Base-by-base conservation (phyloP, 192 early-diverging fungal genomes). In the Umbelopsis ramanniana region DNA sequence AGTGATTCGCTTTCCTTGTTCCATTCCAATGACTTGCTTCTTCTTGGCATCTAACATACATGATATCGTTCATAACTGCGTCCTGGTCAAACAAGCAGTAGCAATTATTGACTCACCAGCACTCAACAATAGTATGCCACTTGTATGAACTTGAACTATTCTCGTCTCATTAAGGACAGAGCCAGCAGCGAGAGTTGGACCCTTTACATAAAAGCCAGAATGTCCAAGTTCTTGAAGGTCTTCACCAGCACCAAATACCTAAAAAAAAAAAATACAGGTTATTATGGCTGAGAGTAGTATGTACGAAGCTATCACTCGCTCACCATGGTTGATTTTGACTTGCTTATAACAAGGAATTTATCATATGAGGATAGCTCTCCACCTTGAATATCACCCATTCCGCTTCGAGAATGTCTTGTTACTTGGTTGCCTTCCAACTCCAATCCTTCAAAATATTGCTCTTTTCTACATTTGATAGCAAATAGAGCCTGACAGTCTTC, bases 111-210 rank as follows among this genome's bases (percentile, higher is more conserved):
- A 43, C 57, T 69, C 82, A 90, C 89, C 83, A 38, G 87, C 83
- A 68, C 94, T 89, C 3, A 97, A 69, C 7, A 96, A 46, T 11
- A 89, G 74, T 15, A 98, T 78, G 0, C 95, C 95, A 19, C 79
- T 73, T n/a, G 85, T 79, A 70, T 93, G 83, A 10, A 97, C 92
- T 74, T 99, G 97, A 7, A 99, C 86, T 66, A 95, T 91, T 9
- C 88, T 80, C 7, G 87, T 88, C 35, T 88, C 84, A 50, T 88
- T 87, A 57, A 94, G 76, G 2, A 97, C 73, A 19, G 90, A 86
- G 11, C 90, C 90, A 6, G 91, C 92, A 1, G 76, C 85, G n/a
- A 99, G 79, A 0, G 96, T 96, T 7, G 92, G 87, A 0, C 92
- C 94, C 19, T 79, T 74, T 0, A 84, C 85, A 70, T 86, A 93